A percentile compares a stretch with the other conserved stretches of the same genome.
Conservation (phyloP, 2,329 filamentous ascomycete species). For the Scedosporium minutisporum region DNA sequence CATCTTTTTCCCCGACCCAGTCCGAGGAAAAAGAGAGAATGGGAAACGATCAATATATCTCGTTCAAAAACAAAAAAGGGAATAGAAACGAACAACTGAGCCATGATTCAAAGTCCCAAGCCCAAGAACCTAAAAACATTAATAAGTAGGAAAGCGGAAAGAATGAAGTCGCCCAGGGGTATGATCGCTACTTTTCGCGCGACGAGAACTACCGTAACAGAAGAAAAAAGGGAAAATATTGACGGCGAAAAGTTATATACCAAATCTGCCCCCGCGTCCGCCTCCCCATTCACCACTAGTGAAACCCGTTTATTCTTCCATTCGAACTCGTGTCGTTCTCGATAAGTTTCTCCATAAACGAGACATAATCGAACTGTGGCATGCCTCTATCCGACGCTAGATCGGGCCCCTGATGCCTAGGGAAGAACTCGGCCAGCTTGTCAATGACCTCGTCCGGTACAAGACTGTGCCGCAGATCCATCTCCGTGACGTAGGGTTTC, state of each 20-base stretch:
- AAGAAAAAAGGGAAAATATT: neutral
- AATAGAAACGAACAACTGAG: no score
- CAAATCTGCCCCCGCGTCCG: neutral
- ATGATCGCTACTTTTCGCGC: neutral
- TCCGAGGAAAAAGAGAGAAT: neutral
- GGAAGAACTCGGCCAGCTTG: slow-evolving; percentile 80
- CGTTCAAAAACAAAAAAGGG: no score
- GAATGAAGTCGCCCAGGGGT: neutral
- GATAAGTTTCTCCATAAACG: slow-evolving; percentile 89
- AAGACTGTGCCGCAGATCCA: slow-evolving; percentile 87
- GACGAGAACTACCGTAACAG: neutral
- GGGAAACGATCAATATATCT: neutral
- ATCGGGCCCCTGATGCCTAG: slow-evolving; percentile 73
- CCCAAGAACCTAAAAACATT: neutral
- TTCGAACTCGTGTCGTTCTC: slow-evolving; percentile 18
- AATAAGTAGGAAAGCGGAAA: neutral
- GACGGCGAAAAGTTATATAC: neutral
- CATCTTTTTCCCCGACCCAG: neutral
- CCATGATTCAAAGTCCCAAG: neutral
- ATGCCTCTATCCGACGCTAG: slow-evolving; percentile 74
- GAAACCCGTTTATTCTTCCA: slow-evolving; percentile 8
- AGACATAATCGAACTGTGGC: slow-evolving; percentile 91
- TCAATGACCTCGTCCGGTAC: slow-evolving; percentile 97
- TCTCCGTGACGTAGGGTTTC: slow-evolving; percentile 96
- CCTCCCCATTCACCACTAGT: neutral